Evolutionary conservation across 2,329 filamentous ascomycete species (phyloP), one percentile per base, ranked within the genome.

Genomic region (Dactylellina parvicollis): DNA sequence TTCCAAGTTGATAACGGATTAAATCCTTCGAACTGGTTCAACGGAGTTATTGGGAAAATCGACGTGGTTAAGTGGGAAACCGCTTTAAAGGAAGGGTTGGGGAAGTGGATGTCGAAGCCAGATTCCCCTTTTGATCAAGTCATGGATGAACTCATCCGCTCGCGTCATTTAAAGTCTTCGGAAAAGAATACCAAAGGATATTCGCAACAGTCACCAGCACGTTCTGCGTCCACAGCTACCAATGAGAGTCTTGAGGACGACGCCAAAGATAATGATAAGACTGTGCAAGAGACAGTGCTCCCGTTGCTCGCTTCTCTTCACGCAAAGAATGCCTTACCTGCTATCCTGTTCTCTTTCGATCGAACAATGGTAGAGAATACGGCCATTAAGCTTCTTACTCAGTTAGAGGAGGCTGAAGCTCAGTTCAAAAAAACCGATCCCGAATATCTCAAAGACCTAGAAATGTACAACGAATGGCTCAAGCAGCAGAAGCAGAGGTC

Each of bases 321-420:
- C 52, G 81, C 83, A 14, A 85, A 87, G 64, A 85, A 86, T 62
- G 89, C 88, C 0, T 82, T 94, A 0, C 91, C 90, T 0, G 90
- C 89, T 0, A 87, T 94, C 10, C 79, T 92, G 0, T 94, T 94
- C 82, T 91, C 91, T 78, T 94, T 91, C 76, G 89, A 92, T 75
- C 86, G 90, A 50, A 79, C 80, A 1, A 80, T 82, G 28, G 93
- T 91, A 76, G 90, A 92, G 79, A 76, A 79, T 22, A 74, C 50
- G 18, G 61, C 32, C 1, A 38, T 2, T 1, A 77, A 80, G 0
- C 76, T 92, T 0, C 78, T 89, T 1, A 76, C 79, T 0, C 82
- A 87, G 67, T 81, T 92, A 0, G 78, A 84, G 54, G 77, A 82
- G 0, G 84, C 85, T 0, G 89, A 91, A 76, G 75, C 81, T 0